phyloP scores from a whole-genome alignment of 73 alveolate genomes.

The Tetrahymena elliotti region DNA sequence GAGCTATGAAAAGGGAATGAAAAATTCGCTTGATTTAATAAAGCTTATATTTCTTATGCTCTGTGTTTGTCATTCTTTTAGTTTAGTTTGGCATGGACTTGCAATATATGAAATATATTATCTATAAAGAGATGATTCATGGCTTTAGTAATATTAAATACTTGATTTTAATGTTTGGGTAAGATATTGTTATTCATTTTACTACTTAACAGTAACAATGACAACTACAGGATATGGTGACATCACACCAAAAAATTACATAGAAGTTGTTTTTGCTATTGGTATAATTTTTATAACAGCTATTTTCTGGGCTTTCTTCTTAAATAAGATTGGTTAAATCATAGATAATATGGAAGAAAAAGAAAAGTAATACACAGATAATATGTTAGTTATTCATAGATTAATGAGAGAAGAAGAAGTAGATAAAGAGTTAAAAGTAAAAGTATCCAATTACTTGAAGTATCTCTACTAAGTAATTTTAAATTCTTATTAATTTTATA shows the following conservation, averaged over 20 bases:
- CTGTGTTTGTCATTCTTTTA: not conserved
- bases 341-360: constrained; percentile 9
- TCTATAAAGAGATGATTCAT: not conserved
- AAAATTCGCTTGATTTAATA: not conserved
- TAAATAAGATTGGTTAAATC: constrained; percentile 22
- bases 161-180: not conserved
- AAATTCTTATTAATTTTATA: not conserved
- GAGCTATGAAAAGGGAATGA: not conserved
- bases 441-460: constrained; percentile 1
- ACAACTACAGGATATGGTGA: constrained; percentile 47
- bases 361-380: not conserved
- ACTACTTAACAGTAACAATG: constrained; percentile 37
- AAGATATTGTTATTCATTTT: constrained; percentile 5
- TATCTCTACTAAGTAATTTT: not conserved
- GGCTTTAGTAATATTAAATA: not conserved
- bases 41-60: not conserved
- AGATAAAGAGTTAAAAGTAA: not conserved
- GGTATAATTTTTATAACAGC: constrained; percentile 7
- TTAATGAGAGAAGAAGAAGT: constrained; percentile 13
- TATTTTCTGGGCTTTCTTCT: constrained; percentile 13
- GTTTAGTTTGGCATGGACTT: not conserved
- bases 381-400: not conserved
- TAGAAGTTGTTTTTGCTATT: constrained; percentile 8
- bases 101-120: not conserved
- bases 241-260: constrained; percentile 10